phyloP scores from a whole-genome alignment of 805 yeast species.

The Myxozyma vanderwaltii region DNA sequence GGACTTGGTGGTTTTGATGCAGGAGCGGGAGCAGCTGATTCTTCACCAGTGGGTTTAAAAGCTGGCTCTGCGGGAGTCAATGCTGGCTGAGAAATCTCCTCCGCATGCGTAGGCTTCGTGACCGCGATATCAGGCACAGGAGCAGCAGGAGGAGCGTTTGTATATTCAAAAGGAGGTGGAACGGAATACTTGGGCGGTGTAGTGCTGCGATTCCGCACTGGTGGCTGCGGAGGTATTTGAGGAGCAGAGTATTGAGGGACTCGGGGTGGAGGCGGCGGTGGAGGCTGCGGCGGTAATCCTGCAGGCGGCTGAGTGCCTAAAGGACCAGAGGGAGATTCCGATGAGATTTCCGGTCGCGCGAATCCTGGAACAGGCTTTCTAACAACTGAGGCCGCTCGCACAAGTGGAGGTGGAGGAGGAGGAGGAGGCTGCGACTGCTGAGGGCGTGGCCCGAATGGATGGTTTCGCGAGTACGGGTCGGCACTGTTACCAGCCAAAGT shows the following conservation, averaged over 20 bases:
- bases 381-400: not conserved
- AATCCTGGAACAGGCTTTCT: constrained; percentile 5
- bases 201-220: not conserved
- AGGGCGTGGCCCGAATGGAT: constrained; percentile 2
- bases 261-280: constrained; percentile 5
- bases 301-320: constrained; percentile 1
- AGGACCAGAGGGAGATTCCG: not conserved
- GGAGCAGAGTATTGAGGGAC: not conserved
- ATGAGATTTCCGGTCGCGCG: not conserved
- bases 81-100: not conserved
- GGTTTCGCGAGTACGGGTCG: not conserved
- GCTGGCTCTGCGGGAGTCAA: not conserved
- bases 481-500: not conserved
- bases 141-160: not conserved
- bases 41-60: not conserved
- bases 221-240: not conserved
- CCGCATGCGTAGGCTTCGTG: not conserved
- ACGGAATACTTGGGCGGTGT: constrained; percentile 4
- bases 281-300: not conserved
- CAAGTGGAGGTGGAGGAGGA: not conserved
- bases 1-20: constrained; percentile 1
- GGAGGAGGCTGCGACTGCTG: not conserved
- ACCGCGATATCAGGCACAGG: not conserved
- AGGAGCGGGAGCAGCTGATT: not conserved
- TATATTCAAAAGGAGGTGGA: constrained; percentile 8